Percentiles rank a stretch among this genome's conserved stretches.
These are phyloP conservation scores for Plenodomus lindquistii DNA, from an alignment of 2,329 filamentous ascomycete species.

Conservation along the genomic window DNA sequence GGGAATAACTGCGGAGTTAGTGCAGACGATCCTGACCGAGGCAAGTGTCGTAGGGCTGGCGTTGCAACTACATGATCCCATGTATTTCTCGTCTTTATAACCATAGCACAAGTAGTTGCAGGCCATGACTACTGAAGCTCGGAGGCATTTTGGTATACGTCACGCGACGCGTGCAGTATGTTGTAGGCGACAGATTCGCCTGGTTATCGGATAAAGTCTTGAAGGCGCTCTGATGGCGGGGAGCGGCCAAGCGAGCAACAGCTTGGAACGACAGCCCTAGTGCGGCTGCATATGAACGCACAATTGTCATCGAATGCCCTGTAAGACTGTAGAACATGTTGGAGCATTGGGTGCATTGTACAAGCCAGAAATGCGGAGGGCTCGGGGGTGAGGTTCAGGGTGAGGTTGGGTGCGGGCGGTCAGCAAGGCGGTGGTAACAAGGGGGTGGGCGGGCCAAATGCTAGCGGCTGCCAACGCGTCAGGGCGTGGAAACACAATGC, in stretches of 20 bases:
- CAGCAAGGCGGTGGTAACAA: constrained; percentile 13
- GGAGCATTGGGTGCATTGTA: no score
- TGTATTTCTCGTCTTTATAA: no score
- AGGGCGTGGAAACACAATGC: constrained; percentile 12
- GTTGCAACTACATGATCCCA: no score
- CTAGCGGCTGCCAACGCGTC: constrained; percentile 13
- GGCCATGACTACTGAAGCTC: no score
- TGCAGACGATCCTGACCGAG: no score
- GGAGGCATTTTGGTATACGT: background rate
- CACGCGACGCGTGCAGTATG: background rate
- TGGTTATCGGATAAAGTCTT: background rate
- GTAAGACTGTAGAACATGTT: no score
- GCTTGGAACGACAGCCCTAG: background rate
- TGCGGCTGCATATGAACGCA: no score
- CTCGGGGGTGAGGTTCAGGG: background rate
- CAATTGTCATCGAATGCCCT: no score
- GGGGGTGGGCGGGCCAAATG: constrained; percentile 11
- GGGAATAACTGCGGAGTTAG: background rate
- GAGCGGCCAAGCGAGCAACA: background rate
- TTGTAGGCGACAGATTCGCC: background rate
- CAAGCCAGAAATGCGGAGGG: no score
- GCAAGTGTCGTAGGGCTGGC: no score
- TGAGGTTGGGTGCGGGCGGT: constrained; percentile 23
- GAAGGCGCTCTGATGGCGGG: background rate
- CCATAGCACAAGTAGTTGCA: no score